These are phyloP conservation scores for Alternaria novae-zelandiae DNA, from an alignment of 2,329 filamentous ascomycete genomes.

Conservation along the genomic window DNA sequence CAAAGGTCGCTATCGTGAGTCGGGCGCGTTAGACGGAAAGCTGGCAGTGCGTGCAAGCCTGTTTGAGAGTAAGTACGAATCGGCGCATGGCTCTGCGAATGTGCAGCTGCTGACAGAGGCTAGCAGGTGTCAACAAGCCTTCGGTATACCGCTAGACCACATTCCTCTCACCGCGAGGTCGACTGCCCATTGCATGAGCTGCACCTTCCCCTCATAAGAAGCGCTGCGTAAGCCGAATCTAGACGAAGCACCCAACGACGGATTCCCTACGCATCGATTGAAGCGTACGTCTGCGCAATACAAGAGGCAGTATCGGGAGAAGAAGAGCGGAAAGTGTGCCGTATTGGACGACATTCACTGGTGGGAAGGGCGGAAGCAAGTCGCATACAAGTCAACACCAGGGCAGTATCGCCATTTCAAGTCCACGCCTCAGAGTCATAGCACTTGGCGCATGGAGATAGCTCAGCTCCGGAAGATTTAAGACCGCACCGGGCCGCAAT, in stretches of 20 bases:
- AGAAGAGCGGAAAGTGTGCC: not conserved
- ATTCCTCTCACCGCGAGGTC: not conserved
- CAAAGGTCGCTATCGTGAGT: conserved; percentile 3
- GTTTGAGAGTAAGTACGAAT: conserved; percentile 6
- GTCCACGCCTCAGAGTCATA: conserved; percentile 7
- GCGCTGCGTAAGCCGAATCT: not conserved
- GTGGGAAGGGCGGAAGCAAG: conserved; percentile 10
- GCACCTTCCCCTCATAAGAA: not conserved
- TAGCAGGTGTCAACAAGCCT: not conserved
- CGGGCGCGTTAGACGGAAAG: conserved; percentile 3
- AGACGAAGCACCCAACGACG: not conserved
- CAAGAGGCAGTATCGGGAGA: not conserved
- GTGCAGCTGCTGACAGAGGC: conserved; percentile 7
- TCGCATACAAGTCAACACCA: conserved; percentile 11
- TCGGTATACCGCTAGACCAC: not conserved
- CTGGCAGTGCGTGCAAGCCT: conserved; percentile 2
- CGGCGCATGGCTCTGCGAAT: not conserved
- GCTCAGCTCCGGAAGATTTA: conserved; percentile 35
- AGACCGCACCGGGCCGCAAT: conserved; percentile 31
- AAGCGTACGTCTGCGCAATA: not conserved
- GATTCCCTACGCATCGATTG: not conserved
- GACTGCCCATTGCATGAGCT: not conserved
- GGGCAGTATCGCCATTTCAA: conserved; percentile 25
- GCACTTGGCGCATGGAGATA: conserved; percentile 38
- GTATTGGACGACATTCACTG: not conserved